phyloP scores from a whole-genome alignment of 352 stramenopile species.

The Pythium periplocum region DNA sequence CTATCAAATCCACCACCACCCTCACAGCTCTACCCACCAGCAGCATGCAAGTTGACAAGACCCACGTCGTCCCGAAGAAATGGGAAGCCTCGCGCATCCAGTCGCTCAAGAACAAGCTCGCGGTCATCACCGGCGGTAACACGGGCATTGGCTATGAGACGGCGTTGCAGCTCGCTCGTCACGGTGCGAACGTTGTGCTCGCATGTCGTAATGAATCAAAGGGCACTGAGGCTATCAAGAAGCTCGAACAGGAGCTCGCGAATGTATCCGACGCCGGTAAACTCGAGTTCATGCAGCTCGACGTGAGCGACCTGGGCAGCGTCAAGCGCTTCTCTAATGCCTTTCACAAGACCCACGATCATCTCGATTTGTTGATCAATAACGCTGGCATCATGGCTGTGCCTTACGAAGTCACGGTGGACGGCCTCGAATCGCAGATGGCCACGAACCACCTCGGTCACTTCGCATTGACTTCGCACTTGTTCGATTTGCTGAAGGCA shows the following conservation, averaged over 20 bases:
- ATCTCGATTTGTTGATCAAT: slow-evolving; percentile 32
- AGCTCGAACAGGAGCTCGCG: slow-evolving; percentile 12
- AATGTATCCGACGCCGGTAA: slow-evolving; percentile 7
- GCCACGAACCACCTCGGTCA: slow-evolving; percentile 67
- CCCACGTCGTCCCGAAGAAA: background rate
- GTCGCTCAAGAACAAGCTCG: slow-evolving; percentile 18
- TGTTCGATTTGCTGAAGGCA: slow-evolving; percentile 32
- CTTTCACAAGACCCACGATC: slow-evolving; percentile 22
- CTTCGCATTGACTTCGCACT: slow-evolving; percentile 47
- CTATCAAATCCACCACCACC: too few species aligned
- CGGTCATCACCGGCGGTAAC: slow-evolving; percentile 31
- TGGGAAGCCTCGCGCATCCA: slow-evolving; percentile 21
- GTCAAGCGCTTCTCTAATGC: slow-evolving; percentile 26
- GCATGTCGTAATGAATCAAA: slow-evolving; percentile 13
- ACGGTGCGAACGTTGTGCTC: slow-evolving; percentile 26
- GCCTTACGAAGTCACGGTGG: slow-evolving; percentile 18
- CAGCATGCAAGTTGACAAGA: too few species aligned
- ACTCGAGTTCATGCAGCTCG: slow-evolving; percentile 38
- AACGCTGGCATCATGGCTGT: slow-evolving; percentile 35
- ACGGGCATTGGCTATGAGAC: slow-evolving; percentile 25
- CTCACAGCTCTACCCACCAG: too few species aligned
- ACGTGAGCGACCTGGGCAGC: slow-evolving; percentile 23
- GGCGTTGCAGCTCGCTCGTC: slow-evolving; percentile 22
- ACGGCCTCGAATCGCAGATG: slow-evolving; percentile 60
- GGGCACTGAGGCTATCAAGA: slow-evolving; percentile 16